Conservation (phyloP, 148 eudicot species). For the Fagopyrum homotropicum region DNA sequence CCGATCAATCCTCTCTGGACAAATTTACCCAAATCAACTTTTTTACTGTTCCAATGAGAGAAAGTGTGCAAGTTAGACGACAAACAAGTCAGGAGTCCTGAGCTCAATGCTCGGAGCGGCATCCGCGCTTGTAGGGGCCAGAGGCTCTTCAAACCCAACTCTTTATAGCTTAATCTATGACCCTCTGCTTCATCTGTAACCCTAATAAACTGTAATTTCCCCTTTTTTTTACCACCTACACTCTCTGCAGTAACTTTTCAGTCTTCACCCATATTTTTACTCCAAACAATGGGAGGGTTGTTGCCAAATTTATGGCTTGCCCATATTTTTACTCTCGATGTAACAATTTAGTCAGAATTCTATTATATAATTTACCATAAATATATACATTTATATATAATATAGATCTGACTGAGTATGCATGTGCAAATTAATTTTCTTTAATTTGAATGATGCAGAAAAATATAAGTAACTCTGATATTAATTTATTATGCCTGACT, state of each 20-base stretch:
- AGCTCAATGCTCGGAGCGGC: neutral
- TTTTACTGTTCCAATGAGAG: no score
- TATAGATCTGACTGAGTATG: neutral
- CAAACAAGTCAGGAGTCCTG: conserved; percentile 9
- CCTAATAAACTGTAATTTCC: neutral
- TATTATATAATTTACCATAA: neutral
- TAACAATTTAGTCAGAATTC: neutral
- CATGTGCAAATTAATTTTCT: neutral
- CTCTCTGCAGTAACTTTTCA: conserved; percentile 6
- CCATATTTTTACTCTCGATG: neutral
- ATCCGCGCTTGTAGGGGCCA: conserved; percentile 9
- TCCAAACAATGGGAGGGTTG: neutral
- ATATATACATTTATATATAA: neutral
- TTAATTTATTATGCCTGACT: conserved; percentile 4
- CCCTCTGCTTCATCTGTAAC: neutral
- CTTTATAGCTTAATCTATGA: neutral
- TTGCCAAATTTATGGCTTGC: conserved; percentile 9
- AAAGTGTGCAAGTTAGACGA: neutral
- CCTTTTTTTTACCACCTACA: conserved; percentile 6
- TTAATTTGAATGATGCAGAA: neutral
- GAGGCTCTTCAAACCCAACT: neutral
- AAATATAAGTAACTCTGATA: neutral
- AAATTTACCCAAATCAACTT: no score
- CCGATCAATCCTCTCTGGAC: no score
- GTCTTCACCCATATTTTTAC: neutral